Evolutionary conservation across 2,329 filamentous ascomycete genomes (phyloP).

Genomic region (Sporothrix euskadiensis): DNA sequence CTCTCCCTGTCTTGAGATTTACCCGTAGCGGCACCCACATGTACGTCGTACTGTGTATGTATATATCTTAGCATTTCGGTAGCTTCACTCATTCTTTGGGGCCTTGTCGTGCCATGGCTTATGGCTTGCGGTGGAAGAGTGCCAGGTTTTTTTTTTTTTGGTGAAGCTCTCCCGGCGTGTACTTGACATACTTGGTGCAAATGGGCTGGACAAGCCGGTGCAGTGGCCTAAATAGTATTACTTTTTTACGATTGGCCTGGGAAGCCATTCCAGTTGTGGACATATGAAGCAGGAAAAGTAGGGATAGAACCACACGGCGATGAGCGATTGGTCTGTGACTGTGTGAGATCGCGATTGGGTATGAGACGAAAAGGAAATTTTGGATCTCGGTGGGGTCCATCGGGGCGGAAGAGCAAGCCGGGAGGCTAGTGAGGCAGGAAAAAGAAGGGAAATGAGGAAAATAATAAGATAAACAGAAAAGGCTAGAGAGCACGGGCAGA

Average conservation of each 20-base stretch:
- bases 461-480: neutral
- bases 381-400: neutral
- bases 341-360: neutral
- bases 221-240: neutral
- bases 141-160: neutral
- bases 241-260: neutral
- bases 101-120: neutral
- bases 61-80: neutral
- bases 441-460: neutral
- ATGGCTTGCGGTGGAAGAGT: neutral
- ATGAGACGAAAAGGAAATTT: neutral
- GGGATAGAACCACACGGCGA: neutral
- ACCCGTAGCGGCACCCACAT: neutral
- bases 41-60: no score
- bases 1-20: conserved; percentile 8
- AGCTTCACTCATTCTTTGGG: neutral
- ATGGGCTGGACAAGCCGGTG: neutral
- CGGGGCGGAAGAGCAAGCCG: neutral
- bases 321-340: neutral
- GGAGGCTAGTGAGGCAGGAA: neutral
- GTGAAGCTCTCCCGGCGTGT: neutral
- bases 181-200: neutral
- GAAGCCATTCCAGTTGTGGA: neutral
- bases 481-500: no score
- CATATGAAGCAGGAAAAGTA: neutral